Evolutionary conservation across 257 asterid genomes (phyloP), one percentile per base, ranked within the genome.

Genomic region (Fraxinus cuspidata): DNA sequence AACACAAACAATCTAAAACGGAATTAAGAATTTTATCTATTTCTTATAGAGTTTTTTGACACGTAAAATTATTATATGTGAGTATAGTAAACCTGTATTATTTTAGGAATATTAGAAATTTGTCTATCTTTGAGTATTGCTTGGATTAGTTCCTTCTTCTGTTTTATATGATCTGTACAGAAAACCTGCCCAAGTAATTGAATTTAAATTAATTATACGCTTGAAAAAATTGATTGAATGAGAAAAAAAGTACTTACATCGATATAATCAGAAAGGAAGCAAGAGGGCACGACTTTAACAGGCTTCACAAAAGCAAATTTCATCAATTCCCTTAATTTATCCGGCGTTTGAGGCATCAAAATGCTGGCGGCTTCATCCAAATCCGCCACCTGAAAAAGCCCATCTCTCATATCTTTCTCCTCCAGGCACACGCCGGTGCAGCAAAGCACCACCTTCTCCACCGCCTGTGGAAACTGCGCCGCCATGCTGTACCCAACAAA

Each of bases 331-430:
- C 89, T 84, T 15, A 92, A 72, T 83, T 86, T 92, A 35, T 90
- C 94, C 11, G 98, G 97, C 78, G 97, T 91, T 80, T 91, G 97
- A 18, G 97, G 97, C 91, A 90, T 87, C 77, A 94, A 82, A 81
- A 94, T 91, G 35, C 79, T 84, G 1, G 97, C 96, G 0, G 88
- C 97, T 83, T 94, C 97, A 1, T 94, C 94, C 79, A 92, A 38
- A 76, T 94, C 91, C 19, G 89, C 85, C 73, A 94, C 96, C 87
- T 80, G 88, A 16, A 92, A 92, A 76, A 92, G 71, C 7, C 97
- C 97, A 2, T 86, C 83, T 75, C 21, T 84, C 91, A 92, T 76
- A 74, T 94, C 98, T 80, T 81, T 86, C 90, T 92, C 94, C 92
- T 94, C 97, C 79, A 92, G 51, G 70, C 97, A 90, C 32, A 94